Evolutionary conservation across 2,329 filamentous ascomycete genomes (phyloP), one percentile per base, ranked within the genome.

Genomic region (Claviceps purpurea): DNA sequence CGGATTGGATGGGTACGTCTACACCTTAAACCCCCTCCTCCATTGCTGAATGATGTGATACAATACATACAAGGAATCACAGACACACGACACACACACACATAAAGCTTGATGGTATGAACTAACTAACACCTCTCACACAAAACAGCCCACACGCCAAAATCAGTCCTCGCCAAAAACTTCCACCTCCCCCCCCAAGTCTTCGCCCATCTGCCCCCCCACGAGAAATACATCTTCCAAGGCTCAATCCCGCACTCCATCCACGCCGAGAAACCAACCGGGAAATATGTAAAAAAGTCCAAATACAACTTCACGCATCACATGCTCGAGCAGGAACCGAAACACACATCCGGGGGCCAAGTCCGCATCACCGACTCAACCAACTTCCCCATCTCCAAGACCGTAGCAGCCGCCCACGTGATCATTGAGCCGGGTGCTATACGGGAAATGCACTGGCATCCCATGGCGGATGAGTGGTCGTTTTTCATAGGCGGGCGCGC

Each of bases 361-460:
- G 84, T 89, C 1, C 81, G 85, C 58, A 86, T 90, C 63, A 75
- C 84, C 5, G 86, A 90, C 64, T 85, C 84, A n/a, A 75, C 71
- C 34, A 88, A 85, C 66, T 90, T 91, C 63, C 79, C 81, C 34
- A 76, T 89, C 55, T 86, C 85, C 46, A 82, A 79, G 65, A 85
- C 82, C 0, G 77, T 89, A 20, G 84, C 85, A 0, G 85, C 85
- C 0, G 86, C 84, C 1, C 77, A 89, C 60, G 76, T 87, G 18
- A 77, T 77, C 40, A 85, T 90, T 55, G 72, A 84, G 56, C 85
- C 85, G 0, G 84, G 84, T 14, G 84, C 82, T 0, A 72, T 89
- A 62, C 77, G 85, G 10, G 85, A 89, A 68, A 88, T 90, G 75
- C 86, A 90, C 70, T 90, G 86, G 86, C 86, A 90, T 62, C 84